Conservation (phyloP, 2,329 filamentous ascomycete species). For the Cercospora canescens region DNA sequence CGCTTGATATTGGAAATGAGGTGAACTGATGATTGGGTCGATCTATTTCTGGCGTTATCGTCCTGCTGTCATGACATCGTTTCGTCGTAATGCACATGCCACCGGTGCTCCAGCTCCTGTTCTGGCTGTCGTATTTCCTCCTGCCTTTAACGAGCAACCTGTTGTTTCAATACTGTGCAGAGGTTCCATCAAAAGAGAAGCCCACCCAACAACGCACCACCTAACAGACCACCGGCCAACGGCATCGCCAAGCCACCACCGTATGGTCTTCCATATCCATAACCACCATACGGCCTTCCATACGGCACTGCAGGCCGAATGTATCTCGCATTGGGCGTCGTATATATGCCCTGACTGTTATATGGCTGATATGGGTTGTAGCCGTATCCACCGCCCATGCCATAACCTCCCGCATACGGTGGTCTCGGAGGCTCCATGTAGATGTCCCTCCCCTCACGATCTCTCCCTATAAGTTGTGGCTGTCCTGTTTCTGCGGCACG, state of each 20-base stretch:
- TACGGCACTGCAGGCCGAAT: constrained; percentile 53
- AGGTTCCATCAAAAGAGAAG: neutral
- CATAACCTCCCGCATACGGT: constrained; percentile 33
- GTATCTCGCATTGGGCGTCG: constrained; percentile 50
- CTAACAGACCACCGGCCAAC: constrained; percentile 47
- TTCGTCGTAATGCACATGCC: neutral
- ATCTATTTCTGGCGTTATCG: neutral
- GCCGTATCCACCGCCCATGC: constrained; percentile 31
- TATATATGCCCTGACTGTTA: constrained; percentile 39
- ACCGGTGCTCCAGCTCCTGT: neutral
- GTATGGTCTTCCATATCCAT: constrained; percentile 38
- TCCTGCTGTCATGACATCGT: neutral
- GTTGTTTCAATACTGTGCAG: neutral
- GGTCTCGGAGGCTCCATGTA: constrained; percentile 57
- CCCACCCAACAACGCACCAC: constrained; percentile 44
- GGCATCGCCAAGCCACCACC: constrained; percentile 38
- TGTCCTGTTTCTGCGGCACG: constrained; percentile 55
- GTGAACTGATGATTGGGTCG: no score
- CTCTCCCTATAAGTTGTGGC: constrained; percentile 57
- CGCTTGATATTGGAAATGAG: no score
- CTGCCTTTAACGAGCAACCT: no score
- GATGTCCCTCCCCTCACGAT: constrained; percentile 55
- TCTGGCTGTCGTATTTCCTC: neutral
- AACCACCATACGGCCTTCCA: constrained; percentile 28
- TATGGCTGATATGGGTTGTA: constrained; percentile 36